A percentile compares a stretch with the other conserved stretches of the same genome.
Conservation (phyloP, 345 rosid genomes). For the thale cress (Arabidopsis thaliana) region DNA sequence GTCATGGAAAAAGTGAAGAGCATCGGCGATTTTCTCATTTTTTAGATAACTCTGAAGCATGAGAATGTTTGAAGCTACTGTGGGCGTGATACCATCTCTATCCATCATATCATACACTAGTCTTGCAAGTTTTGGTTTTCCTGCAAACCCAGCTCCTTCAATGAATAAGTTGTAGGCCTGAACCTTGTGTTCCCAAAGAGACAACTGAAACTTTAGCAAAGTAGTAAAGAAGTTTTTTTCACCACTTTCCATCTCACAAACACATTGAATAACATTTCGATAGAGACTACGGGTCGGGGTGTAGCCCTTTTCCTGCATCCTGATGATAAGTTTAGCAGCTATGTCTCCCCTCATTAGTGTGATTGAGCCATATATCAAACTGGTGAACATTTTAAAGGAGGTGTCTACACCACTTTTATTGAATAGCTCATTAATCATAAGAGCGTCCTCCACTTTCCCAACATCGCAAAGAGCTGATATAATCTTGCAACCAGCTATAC, state of each 20-base stretch:
- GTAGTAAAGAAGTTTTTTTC: slow-evolving; percentile 47
- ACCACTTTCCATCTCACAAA: slow-evolving; percentile 57
- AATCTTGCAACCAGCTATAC: slow-evolving; percentile 50
- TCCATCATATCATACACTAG: slow-evolving; percentile 67
- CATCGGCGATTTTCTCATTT: slow-evolving; percentile 62
- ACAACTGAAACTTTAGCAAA: slow-evolving; percentile 62
- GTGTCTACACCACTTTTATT: slow-evolving; percentile 47
- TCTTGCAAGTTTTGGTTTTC: slow-evolving; percentile 72
- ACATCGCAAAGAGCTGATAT: slow-evolving; percentile 66
- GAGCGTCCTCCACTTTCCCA: slow-evolving; percentile 65
- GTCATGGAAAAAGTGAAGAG: slow-evolving; percentile 57
- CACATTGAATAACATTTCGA: slow-evolving; percentile 60
- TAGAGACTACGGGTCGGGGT: slow-evolving; percentile 44
- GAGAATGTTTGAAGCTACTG: slow-evolving; percentile 47
- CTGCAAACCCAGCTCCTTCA: slow-evolving; percentile 76
- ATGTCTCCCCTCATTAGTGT: slow-evolving; percentile 58
- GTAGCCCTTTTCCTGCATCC: slow-evolving; percentile 79
- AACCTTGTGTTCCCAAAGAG: slow-evolving; percentile 43
- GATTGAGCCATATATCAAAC: slow-evolving; percentile 61
- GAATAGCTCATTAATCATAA: slow-evolving; percentile 56
- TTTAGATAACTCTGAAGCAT: slow-evolving; percentile 71
- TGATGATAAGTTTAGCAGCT: slow-evolving; percentile 68
- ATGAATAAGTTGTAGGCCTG: slow-evolving; percentile 61
- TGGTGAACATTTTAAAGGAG: slow-evolving; percentile 41
- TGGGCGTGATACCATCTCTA: slow-evolving; percentile 55